These are phyloP conservation scores for Erysimum pusillum DNA, from an alignment of 441 rosid genomes.

Conservation along the genomic window DNA sequence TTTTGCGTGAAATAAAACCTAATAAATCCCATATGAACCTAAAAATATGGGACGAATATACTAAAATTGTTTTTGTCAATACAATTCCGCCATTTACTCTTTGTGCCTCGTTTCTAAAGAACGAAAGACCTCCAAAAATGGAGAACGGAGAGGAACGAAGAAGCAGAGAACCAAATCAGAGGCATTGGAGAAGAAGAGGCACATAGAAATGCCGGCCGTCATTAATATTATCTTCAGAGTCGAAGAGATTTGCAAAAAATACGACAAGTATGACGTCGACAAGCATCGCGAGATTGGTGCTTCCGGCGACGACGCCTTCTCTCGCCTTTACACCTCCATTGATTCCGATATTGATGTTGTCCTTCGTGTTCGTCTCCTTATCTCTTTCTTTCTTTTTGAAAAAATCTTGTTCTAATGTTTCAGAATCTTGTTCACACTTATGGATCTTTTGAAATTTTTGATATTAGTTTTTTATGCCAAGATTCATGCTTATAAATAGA, in stretches of 20 bases:
- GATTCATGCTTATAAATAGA: not conserved
- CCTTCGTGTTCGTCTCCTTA: slow-evolving; percentile 43
- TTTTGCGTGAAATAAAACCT: too few relatives aligned
- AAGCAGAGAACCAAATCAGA: slow-evolving; percentile 1
- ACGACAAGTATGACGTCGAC: slow-evolving; percentile 66
- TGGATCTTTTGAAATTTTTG: not conserved
- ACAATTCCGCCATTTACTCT: slow-evolving; percentile 42
- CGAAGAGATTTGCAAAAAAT: slow-evolving; percentile 70
- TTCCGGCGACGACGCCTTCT: slow-evolving; percentile 64
- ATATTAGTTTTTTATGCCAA: not conserved
- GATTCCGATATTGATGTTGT: slow-evolving; percentile 57
- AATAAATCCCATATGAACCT: too few relatives aligned
- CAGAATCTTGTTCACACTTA: too few relatives aligned
- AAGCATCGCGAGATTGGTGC: slow-evolving; percentile 59
- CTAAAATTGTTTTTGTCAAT: not conserved
- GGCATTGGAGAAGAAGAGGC: slow-evolving; percentile 24
- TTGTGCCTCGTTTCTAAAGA: slow-evolving; percentile 42
- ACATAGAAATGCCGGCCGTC: slow-evolving; percentile 52
- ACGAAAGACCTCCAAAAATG: slow-evolving; percentile 32
- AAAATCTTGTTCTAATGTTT: not conserved
- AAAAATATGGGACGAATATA: too few relatives aligned
- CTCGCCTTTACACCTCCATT: slow-evolving; percentile 50
- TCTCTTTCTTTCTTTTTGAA: not conserved
- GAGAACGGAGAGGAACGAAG: slow-evolving; percentile 23
- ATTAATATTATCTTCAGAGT: slow-evolving; percentile 62